Conservation (phyloP, 257 asterid genomes). For the Eustoma russellianum region DNA sequence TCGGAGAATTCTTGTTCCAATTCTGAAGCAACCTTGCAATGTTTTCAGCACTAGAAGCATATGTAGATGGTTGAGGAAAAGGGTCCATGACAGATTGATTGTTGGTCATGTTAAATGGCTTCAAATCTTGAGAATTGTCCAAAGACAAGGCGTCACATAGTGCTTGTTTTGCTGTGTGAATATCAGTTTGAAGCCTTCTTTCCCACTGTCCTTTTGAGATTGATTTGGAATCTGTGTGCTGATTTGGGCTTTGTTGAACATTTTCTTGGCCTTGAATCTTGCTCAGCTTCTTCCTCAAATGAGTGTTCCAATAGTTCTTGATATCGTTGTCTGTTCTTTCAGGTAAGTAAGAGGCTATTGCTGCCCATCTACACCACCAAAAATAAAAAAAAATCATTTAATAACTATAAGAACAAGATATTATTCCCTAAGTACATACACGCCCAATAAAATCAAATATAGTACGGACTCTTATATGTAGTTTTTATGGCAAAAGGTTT, state of each 20-base stretch:
- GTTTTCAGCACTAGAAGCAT: slow-evolving; percentile 72
- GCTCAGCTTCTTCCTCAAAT: slow-evolving; percentile 58
- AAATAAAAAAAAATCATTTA: neutral
- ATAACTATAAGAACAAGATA: neutral
- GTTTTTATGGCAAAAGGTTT: too few species aligned
- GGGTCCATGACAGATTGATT: slow-evolving; percentile 1
- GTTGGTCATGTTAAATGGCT: slow-evolving; percentile 4
- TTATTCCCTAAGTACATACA: too few species aligned
- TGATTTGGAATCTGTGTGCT: slow-evolving; percentile 21
- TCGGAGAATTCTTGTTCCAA: slow-evolving; percentile 51
- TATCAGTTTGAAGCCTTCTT: slow-evolving; percentile 82
- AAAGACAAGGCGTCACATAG: slow-evolving; percentile 67
- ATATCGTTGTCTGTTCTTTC: slow-evolving; percentile 80
- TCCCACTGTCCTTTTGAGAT: slow-evolving; percentile 82
- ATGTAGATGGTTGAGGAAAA: slow-evolving; percentile 13
- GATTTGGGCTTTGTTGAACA: slow-evolving; percentile 23
- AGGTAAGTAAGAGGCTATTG: slow-evolving; percentile 86
- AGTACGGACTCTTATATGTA: too few species aligned
- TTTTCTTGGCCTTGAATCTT: slow-evolving; percentile 29
- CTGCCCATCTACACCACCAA: slow-evolving; percentile 68
- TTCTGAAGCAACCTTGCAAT: slow-evolving; percentile 65
- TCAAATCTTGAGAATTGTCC: slow-evolving; percentile 24
- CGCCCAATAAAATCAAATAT: neutral
- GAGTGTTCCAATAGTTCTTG: slow-evolving; percentile 85
- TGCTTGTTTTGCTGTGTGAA: slow-evolving; percentile 80